A percentile compares a stretch with the other conserved stretches of the same genome.
Conservation (phyloP, 176 grass and related monocot genomes). For the Chrysopogon serrulatus region DNA sequence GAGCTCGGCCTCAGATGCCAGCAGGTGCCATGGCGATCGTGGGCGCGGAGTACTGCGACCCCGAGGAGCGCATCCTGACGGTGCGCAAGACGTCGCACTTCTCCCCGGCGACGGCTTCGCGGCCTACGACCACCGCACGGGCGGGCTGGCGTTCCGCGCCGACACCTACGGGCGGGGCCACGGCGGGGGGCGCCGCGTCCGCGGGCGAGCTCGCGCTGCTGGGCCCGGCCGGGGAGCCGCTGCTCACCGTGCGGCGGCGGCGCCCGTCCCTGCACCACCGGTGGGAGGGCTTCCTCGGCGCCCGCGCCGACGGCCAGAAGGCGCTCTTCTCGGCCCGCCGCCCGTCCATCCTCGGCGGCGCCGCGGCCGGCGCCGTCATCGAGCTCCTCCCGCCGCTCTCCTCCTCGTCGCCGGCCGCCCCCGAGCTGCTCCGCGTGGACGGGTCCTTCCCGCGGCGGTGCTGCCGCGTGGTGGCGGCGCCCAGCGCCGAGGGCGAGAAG, state of each 20-base stretch:
- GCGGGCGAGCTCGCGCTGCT: conserved; percentile 70
- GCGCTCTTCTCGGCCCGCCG: conserved; percentile 72
- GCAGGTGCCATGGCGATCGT: conserved; percentile 42
- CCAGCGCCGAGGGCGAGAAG: conserved; percentile 17
- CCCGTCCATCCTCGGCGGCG: conserved; percentile 71
- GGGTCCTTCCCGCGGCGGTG: conserved; percentile 76
- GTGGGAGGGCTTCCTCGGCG: conserved; percentile 88
- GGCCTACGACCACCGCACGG: conserved; percentile 78
- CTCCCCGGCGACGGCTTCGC: conserved; percentile 83
- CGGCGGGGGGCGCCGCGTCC: conserved; percentile 36
- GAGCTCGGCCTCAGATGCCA: background rate
- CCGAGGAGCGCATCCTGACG: conserved; percentile 70
- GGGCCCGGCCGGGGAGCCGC: conserved; percentile 56
- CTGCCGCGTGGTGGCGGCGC: conserved; percentile 55
- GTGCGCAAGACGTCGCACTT: conserved; percentile 95
- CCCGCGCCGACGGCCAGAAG: conserved; percentile 62
- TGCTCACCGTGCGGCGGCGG: conserved; percentile 68
- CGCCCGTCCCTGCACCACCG: conserved; percentile 55
- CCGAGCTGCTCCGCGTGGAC: conserved; percentile 74
- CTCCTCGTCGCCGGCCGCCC: background rate
- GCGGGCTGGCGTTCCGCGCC: conserved; percentile 70
- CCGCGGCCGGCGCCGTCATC: conserved; percentile 50
- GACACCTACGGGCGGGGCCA: conserved; percentile 67
- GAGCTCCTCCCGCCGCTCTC: conserved; percentile 6
- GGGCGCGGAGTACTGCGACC: conserved; percentile 63